Evolutionary conservation across 2,329 filamentous ascomycete genomes (phyloP).

Genomic region (Dendrostoma leiphaemia): DNA sequence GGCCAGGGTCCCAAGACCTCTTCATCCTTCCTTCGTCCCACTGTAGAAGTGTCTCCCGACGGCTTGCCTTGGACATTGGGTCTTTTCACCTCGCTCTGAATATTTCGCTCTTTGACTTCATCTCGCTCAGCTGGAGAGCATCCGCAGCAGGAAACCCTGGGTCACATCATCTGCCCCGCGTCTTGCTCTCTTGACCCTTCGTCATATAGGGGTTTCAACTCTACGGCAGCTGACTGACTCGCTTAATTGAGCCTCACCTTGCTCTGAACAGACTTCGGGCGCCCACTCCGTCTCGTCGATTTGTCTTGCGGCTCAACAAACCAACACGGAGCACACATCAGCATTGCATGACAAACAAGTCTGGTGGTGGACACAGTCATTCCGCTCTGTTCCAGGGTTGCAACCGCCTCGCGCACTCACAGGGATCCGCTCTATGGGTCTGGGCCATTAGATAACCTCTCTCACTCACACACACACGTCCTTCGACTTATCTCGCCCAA

Average conservation of each 20-base stretch:
- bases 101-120: neutral
- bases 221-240: no score
- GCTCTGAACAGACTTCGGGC: no score
- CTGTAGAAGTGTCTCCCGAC: neutral
- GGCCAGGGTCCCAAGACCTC: neutral
- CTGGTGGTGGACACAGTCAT: neutral
- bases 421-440: neutral
- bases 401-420: neutral
- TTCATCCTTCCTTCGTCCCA: neutral
- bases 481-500: neutral
- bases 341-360: neutral
- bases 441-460: neutral
- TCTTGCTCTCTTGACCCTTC: no score
- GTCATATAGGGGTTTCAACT: no score
- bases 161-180: no score
- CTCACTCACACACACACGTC: slow-evolving; percentile 6
- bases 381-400: neutral
- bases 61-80: neutral
- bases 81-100: neutral
- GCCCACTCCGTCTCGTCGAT: no score
- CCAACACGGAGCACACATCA: neutral
- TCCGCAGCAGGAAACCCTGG: no score
- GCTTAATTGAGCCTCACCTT: no score
- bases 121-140: no score
- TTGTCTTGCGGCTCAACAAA: neutral